Evolutionary conservation across 495 filamentous ascomycete genomes (phyloP).

Genomic region (Pyronema domesticum): DNA sequence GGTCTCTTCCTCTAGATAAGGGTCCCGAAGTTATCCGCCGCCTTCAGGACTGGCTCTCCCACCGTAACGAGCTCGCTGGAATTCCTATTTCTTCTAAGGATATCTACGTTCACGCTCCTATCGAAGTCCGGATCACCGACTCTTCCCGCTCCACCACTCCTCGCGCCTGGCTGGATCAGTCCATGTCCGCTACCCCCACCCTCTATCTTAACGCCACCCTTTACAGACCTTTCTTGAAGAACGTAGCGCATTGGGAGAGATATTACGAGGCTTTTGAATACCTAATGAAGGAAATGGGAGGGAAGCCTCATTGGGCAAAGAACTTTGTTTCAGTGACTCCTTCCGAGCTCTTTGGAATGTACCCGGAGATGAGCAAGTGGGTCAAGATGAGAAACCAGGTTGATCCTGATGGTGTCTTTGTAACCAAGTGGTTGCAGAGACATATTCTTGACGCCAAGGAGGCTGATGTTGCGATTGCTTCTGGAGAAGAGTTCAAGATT

Average conservation of each 20-base stretch:
- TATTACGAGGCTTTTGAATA: conserved; percentile 94
- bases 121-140: conserved; percentile 68
- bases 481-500: not conserved
- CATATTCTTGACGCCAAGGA: conserved; percentile 38
- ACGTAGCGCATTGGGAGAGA: conserved; percentile 57
- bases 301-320: conserved; percentile 94
- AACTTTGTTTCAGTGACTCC: conserved; percentile 52
- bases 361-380: conserved; percentile 24
- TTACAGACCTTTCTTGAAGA: conserved; percentile 68
- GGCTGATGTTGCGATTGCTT: not conserved
- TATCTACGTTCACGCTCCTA: conserved; percentile 77
- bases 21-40: conserved; percentile 78
- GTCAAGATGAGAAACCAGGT: conserved; percentile 25
- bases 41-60: conserved; percentile 69
- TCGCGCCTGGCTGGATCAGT: conserved; percentile 67
- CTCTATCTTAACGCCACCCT: conserved; percentile 93
- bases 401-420: conserved; percentile 85
- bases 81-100: conserved; percentile 69
- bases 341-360: conserved; percentile 39
- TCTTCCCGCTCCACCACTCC: conserved; percentile 21
- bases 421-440: conserved; percentile 72
- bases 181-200: conserved; percentile 45
- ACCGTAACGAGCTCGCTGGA: conserved; percentile 37
- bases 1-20: conserved; percentile 76
- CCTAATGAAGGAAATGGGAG: conserved; percentile 81